Conservation (phyloP, 2,329 filamentous ascomycete species). For the Didymella exigua region DNA sequence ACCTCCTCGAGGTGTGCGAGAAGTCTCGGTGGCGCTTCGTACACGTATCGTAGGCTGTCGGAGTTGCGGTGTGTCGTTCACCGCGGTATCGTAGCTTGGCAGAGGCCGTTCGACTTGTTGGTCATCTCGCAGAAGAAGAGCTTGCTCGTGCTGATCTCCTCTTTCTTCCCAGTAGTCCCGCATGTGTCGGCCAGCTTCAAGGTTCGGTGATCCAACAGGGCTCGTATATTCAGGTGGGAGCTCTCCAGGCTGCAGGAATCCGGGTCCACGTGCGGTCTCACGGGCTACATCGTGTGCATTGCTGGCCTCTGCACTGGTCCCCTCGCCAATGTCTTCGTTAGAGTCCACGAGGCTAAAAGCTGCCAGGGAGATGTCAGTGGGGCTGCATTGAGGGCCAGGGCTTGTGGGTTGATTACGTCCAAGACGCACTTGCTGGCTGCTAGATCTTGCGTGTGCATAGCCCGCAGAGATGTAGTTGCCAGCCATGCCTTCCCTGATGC, state of each 20-base stretch:
- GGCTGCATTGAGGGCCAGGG: slow-evolving; percentile 85
- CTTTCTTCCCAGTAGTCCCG: slow-evolving; percentile 53
- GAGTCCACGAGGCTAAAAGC: slow-evolving; percentile 76
- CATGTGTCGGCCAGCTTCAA: slow-evolving; percentile 59
- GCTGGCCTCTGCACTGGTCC: slow-evolving; percentile 59
- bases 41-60: slow-evolving; percentile 32
- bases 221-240: slow-evolving; percentile 59
- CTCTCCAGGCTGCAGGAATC: slow-evolving; percentile 45
- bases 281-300: slow-evolving; percentile 24
- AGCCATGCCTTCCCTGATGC: slow-evolving; percentile 59
- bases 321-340: slow-evolving; percentile 72
- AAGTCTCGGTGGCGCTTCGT: slow-evolving; percentile 34
- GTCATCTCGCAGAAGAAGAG: slow-evolving; percentile 47
- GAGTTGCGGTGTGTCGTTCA: slow-evolving; percentile 66
- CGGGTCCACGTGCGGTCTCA: slow-evolving; percentile 38
- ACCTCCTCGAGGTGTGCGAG: slow-evolving; percentile 20
- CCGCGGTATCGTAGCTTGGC: slow-evolving; percentile 80
- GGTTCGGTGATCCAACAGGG: slow-evolving; percentile 46
- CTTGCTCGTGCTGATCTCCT: slow-evolving; percentile 55
- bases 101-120: slow-evolving; percentile 65
- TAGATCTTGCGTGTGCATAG: slow-evolving; percentile 70
- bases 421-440: slow-evolving; percentile 78
- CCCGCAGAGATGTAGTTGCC: slow-evolving; percentile 54
- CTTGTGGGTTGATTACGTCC: slow-evolving; percentile 72
- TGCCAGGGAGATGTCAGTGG: slow-evolving; percentile 93